Evolutionary conservation across 2,329 filamentous ascomycete species (phyloP), one percentile per base, ranked within the genome.

Genomic region (Colletotrichum tanaceti): DNA sequence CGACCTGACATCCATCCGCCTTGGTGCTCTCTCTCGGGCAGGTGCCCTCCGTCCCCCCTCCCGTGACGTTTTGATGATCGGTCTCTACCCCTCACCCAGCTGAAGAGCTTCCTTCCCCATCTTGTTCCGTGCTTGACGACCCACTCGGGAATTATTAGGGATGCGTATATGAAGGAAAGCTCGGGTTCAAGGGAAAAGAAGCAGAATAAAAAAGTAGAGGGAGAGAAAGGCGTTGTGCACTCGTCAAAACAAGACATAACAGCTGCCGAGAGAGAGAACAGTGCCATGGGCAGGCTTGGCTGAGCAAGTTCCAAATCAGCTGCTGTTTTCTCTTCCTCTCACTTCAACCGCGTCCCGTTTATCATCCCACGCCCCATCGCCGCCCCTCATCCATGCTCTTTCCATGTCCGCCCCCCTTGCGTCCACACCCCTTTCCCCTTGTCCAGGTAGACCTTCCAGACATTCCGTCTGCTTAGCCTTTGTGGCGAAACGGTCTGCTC

Each of bases 401-500:
- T 43, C 46, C 62, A 65, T 50, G 32, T 53, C 47, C 32, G 7
- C 32, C 43, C 47, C 47, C 55, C 65, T 46, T 65, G 47, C 62
- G 24, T n/a, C 22, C 11, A 35, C 32, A 24, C 49, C 62, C 58
- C 16, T 35, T 35, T 35, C 28, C 28, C 62, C 55, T 60, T 55
- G 49, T 55, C 57, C 65, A 55, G 62, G 62, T 68, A 65, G 55
- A 52, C 32, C 35, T 14, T 39, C 35, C 32, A 54, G 52, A 11
- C n/a, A 41, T 57, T 65, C 47, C 43, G 62, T 60, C 55, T 32
- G 55, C 55, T 65, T 65, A 68, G 54, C 55, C 57, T 68, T 68
- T 50, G 57, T 43, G n/a, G 38, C 65, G 55, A 65, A 68, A 65
- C 62, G 65, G 65, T 66, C 41, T 49, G 46, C 50, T 65, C 44